Evolutionary conservation across 495 filamentous ascomycete genomes (phyloP).

Genomic region (Penicillium verhagenii): DNA sequence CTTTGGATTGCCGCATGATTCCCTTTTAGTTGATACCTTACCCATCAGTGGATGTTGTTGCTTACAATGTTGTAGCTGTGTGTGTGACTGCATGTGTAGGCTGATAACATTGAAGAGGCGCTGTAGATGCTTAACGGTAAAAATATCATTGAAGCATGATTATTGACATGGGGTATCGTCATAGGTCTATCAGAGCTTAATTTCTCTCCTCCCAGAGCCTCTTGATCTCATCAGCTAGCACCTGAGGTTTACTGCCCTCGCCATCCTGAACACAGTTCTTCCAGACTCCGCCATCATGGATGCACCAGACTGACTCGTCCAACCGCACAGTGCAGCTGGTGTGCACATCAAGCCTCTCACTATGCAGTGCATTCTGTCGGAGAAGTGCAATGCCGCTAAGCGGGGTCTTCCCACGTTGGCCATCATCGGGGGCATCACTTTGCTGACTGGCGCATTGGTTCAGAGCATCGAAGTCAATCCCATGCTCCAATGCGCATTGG

Average conservation of each 20-base stretch:
- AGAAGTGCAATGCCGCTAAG: constrained; percentile 62
- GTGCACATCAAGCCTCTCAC: constrained; percentile 62
- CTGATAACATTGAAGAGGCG: no score
- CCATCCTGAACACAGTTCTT: constrained; percentile 62
- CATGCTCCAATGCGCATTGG: constrained; percentile 84
- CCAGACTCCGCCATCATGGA: constrained; percentile 79
- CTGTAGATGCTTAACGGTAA: not conserved
- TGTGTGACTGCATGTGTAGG: no score
- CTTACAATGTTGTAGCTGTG: no score
- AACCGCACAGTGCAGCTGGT: constrained; percentile 89
- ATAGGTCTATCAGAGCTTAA: not conserved
- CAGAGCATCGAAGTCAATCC: constrained; percentile 77
- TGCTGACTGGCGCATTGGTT: constrained; percentile 69
- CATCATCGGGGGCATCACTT: constrained; percentile 53
- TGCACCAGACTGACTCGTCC: constrained; percentile 74
- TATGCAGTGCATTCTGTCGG: constrained; percentile 70
- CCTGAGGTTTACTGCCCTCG: constrained; percentile 62
- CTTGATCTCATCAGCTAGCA: constrained; percentile 73
- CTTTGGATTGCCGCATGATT: no score
- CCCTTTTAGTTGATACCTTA: no score
- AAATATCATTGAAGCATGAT: not conserved
- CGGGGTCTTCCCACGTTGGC: constrained; percentile 49
- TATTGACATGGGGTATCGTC: constrained; percentile 6
- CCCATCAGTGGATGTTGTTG: not conserved
- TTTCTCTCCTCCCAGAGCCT: constrained; percentile 39